A percentile compares a stretch with the other conserved stretches of the same genome.
These are phyloP conservation scores for Epithemia pelagica DNA, from an alignment of 108 stramenopile genomes.

Conservation along the genomic window DNA sequence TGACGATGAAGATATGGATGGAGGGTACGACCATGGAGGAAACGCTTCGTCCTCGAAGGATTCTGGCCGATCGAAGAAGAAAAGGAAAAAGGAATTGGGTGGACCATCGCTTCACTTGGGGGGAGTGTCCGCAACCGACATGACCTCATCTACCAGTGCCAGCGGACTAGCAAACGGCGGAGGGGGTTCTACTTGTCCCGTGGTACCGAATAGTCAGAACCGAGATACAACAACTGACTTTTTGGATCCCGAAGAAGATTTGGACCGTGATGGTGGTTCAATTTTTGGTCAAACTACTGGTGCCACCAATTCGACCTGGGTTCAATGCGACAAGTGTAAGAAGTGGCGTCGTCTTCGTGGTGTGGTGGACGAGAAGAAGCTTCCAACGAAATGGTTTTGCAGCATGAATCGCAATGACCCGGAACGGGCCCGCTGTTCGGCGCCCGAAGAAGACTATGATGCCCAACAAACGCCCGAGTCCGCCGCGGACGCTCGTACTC, in stretches of 20 bases:
- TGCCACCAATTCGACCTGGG: constrained; percentile 77
- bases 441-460: constrained; percentile 89
- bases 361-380: constrained; percentile 79
- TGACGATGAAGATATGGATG: constrained; percentile 23
- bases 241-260: constrained; percentile 16
- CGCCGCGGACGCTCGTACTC: constrained; percentile 72
- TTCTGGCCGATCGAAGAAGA: constrained; percentile 56
- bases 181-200: background rate
- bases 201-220: constrained; percentile 17
- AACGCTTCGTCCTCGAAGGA: background rate
- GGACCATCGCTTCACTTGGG: constrained; percentile 3
- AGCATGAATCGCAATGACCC: constrained; percentile 88
- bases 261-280: constrained; percentile 61
- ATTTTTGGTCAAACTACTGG: constrained; percentile 85
- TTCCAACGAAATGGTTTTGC: constrained; percentile 83
- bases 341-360: constrained; percentile 90
- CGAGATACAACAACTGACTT: constrained; percentile 15
- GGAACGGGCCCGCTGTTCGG: constrained; percentile 70
- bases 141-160: background rate
- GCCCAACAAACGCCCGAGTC: constrained; percentile 66
- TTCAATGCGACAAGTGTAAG: constrained; percentile 86
- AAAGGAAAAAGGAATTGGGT: constrained; percentile 9
- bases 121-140: background rate
- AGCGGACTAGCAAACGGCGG: background rate
- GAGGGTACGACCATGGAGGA: background rate